A percentile compares a stretch with the other conserved stretches of the same genome.
Conservation (phyloP, 805 yeast genomes). For the Myxozyma kluyveri region DNA sequence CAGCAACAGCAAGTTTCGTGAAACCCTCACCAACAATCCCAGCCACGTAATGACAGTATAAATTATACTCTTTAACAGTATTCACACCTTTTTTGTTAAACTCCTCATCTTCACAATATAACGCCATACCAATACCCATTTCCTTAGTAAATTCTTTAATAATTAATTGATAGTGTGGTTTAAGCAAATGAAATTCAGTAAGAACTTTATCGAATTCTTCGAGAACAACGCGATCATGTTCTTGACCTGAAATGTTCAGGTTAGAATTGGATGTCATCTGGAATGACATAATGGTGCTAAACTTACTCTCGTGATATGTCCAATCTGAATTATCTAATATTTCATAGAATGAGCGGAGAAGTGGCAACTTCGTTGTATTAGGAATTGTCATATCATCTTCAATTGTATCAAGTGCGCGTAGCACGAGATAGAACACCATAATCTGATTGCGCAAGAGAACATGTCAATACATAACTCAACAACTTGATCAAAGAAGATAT, state of each 20-base stretch:
- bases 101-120: conserved; percentile 67
- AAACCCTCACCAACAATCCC: conserved; percentile 97
- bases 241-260: conserved; percentile 56
- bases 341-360: conserved; percentile 64
- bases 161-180: conserved; percentile 72
- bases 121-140: conserved; percentile 99
- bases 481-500: too few species aligned
- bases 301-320: conserved; percentile 66
- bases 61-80: conserved; percentile 77
- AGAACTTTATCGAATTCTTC: conserved; percentile 71
- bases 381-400: conserved; percentile 94
- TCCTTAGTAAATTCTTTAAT: conserved; percentile 70
- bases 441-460: too few species aligned
- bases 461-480: too few species aligned
- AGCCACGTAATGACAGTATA: conserved; percentile 95
- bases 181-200: conserved; percentile 66
- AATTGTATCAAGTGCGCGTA: conserved; percentile 90
- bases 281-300: neutral
- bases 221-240: conserved; percentile 76
- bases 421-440: conserved; percentile 77
- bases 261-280: neutral
- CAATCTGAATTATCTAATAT: conserved; percentile 66
- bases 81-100: conserved; percentile 76
- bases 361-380: conserved; percentile 66
- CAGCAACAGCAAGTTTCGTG: conserved; percentile 74